Evolutionary conservation across 169 alveolate species (phyloP), one percentile per base, ranked within the genome.

Genomic region (Cryptosporidium ubiquitum): DNA sequence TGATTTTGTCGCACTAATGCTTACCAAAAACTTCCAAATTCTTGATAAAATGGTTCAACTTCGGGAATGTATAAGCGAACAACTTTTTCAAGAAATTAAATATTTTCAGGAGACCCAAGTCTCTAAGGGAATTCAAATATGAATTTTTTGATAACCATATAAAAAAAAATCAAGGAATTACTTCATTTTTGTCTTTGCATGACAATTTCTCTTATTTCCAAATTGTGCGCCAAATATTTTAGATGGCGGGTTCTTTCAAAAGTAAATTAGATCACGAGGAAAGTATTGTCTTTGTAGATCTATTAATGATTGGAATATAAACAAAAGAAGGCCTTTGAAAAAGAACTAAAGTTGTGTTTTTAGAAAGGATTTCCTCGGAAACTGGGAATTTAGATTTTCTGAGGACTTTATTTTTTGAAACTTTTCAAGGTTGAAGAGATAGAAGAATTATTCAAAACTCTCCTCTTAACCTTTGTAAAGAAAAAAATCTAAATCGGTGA

Each of bases 221-320:
- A 0, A 5, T n/a, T 1, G 66, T n/a, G 71, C 71, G 52, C 49
- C 49, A 64, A 4, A 70, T 3, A 26, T 70, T 26, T 29, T 33
- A 73, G 85, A 73, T 73, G 85, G 85, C 85, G 85, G 85, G 84
- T 31, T 31, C n/a, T 5, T 10, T 9, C 20, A 3, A 1, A 44
- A 49, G 3, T 52, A 52, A 23, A 37, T 55, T 73, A 73, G 85
- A 73, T 73, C 85, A 73, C 85, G 85, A 58, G 85, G 64, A 51
- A 73, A 55, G 85, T 73, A 73, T 42, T 73, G 85, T 73, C 85
- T 73, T 33, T 1, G 23, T 44, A 37, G 85, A 73, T 73, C 85
- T 73, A 58, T 18, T 12, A 73, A 73, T 18, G 39, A 26, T 49
- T 70, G 31, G 18, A 73, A 18, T 37, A 16, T 42, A 40, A 57